Evolutionary conservation across 345 rosid genomes (phyloP).

Genomic region (Lepidium sativum): DNA sequence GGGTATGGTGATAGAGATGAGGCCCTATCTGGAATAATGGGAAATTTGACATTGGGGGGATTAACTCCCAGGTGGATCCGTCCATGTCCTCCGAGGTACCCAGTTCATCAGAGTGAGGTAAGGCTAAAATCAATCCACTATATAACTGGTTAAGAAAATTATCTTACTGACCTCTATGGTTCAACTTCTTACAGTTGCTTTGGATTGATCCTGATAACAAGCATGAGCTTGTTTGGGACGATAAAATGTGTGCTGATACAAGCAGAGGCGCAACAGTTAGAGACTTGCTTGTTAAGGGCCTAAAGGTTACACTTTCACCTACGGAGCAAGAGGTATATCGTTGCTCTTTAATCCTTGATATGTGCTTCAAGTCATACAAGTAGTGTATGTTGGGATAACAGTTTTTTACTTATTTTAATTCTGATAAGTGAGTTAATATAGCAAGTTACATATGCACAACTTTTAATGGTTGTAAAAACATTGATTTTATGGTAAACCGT

Average conservation of each 20-base stretch:
- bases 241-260: conserved; percentile 97
- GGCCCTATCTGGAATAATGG: conserved; percentile 43
- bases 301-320: conserved; percentile 75
- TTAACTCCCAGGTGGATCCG: conserved; percentile 70
- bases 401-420: not conserved
- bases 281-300: conserved; percentile 77
- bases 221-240: conserved; percentile 96
- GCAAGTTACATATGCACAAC: not conserved
- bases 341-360: not conserved
- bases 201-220: conserved; percentile 94
- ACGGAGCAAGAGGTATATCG: conserved; percentile 65
- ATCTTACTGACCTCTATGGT: not conserved
- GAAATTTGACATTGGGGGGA: conserved; percentile 44
- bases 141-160: not conserved
- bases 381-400: not conserved
- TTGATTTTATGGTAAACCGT: not conserved
- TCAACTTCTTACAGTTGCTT: conserved; percentile 49
- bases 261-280: conserved; percentile 88
- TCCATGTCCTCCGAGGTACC: conserved; percentile 77
- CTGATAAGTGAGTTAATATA: conserved; percentile 1
- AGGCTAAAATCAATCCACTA: not conserved
- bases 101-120: conserved; percentile 80
- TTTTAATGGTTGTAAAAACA: not conserved
- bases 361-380: not conserved
- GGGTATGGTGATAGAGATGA: conserved; percentile 88